Conservation (phyloP, 2,329 filamentous ascomycete genomes). For the Colletotrichum paranaense region DNA sequence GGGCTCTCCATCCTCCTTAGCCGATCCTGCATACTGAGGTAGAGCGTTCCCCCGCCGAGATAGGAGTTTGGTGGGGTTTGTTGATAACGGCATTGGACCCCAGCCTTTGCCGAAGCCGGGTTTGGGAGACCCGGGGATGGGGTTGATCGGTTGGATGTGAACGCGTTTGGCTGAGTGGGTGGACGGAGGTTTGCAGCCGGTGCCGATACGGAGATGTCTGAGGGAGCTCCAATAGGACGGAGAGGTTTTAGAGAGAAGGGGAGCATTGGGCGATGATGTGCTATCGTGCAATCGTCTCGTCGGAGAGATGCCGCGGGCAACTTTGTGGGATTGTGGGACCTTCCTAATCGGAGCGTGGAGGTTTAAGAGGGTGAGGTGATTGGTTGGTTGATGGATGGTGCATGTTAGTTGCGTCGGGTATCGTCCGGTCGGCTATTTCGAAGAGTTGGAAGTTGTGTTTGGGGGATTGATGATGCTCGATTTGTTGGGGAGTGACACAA, state of each 20-base stretch:
- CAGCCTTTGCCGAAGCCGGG: background rate
- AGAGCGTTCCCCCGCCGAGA: conserved; percentile 11
- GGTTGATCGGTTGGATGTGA: background rate
- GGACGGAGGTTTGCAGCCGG: background rate
- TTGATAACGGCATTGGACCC: background rate
- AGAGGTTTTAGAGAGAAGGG: background rate
- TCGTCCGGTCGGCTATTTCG: conserved; percentile 5
- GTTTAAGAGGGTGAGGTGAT: background rate
- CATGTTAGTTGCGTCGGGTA: background rate
- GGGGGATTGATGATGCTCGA: background rate
- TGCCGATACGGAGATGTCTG: conserved; percentile 31
- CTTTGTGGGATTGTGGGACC: background rate
- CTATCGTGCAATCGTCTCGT: background rate
- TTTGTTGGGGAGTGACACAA: no score
- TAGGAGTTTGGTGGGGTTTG: conserved; percentile 8
- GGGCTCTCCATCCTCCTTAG: no score
- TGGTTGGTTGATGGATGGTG: background rate
- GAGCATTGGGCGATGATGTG: background rate
- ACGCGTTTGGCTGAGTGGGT: background rate
- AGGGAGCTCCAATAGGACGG: background rate
- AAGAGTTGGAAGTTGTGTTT: background rate
- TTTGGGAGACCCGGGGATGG: background rate
- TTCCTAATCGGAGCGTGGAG: conserved; percentile 9
- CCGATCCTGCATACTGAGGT: no score
- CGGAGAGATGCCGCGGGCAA: conserved; percentile 28